A percentile compares a stretch with the other conserved stretches of the same genome.
These are phyloP conservation scores for Syncephalis fuscata DNA, from an alignment of 371 early-diverging fungal genomes.

Conservation along the genomic window DNA sequence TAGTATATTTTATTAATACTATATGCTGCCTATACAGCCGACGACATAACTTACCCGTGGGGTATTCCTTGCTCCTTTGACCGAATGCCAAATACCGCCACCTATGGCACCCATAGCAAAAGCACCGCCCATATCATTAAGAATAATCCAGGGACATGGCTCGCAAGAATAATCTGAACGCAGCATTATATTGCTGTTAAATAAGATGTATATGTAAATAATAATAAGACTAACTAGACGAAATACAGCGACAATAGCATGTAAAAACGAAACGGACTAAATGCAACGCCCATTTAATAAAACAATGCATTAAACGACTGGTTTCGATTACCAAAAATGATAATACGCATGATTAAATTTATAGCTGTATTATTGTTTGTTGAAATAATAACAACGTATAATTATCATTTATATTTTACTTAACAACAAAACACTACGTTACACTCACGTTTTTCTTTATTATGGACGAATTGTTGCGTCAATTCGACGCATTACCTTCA, in stretches of 20 bases:
- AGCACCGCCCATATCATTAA: slow-evolving; percentile 91
- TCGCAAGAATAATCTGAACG: not conserved
- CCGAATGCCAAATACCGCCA: slow-evolving; percentile 88
- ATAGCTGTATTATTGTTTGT: not conserved
- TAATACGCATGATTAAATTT: slow-evolving; percentile 1
- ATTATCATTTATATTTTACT: no score
- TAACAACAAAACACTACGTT: no score
- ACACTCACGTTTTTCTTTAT: no score
- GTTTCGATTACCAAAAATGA: slow-evolving; percentile 5
- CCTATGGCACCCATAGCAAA: slow-evolving; percentile 96
- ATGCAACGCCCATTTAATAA: not conserved
- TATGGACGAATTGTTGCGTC: no score
- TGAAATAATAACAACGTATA: no score
- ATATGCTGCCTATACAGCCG: not conserved
- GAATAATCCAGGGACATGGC: slow-evolving; percentile 78
- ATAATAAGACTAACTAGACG: no score
- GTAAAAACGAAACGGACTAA: not conserved
- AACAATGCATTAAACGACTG: no score
- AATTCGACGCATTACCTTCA: no score
- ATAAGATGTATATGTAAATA: no score
- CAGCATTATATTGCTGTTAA: no score
- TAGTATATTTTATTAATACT: not conserved
- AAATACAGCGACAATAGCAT: not conserved
- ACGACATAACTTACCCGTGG: slow-evolving; percentile 74
- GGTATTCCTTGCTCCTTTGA: slow-evolving; percentile 95